phyloP scores from a whole-genome alignment of 306 rosid genomes.

The Herpetospermum pedunculosum region DNA sequence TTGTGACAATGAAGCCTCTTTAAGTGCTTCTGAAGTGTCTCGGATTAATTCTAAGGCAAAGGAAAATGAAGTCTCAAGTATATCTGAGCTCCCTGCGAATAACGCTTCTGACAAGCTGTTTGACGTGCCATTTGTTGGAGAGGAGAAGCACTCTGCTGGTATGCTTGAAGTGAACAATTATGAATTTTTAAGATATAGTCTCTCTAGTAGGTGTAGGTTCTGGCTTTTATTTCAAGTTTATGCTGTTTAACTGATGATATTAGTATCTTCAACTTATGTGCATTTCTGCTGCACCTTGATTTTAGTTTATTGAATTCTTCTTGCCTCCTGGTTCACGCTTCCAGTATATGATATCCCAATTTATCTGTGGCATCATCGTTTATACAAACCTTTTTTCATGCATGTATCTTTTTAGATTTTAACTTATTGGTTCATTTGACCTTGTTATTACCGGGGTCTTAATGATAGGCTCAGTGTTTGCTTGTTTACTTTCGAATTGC shows the following conservation, averaged over 20 bases:
- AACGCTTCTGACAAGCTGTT: slow-evolving; percentile 44
- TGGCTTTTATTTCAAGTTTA: too few species aligned
- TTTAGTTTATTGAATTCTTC: neutral
- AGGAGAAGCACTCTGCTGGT: slow-evolving; percentile 61
- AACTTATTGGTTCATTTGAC: neutral
- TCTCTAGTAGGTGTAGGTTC: neutral
- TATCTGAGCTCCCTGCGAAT: slow-evolving; percentile 31
- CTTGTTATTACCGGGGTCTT: neutral
- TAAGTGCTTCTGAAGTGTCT: slow-evolving; percentile 38
- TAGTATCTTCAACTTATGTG: neutral
- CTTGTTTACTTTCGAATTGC: neutral
- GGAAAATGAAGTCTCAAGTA: slow-evolving; percentile 37
- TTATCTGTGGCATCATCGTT: neutral
- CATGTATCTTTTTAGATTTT: neutral
- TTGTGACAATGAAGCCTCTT: slow-evolving; percentile 46
- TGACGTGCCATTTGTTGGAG: slow-evolving; percentile 59
- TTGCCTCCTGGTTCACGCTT: neutral
- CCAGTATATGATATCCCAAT: neutral
- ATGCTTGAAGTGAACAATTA: slow-evolving; percentile 12
- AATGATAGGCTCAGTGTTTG: neutral
- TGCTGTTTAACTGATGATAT: neutral
- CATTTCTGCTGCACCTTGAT: neutral
- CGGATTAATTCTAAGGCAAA: slow-evolving; percentile 26
- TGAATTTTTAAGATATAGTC: neutral
- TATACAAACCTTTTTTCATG: neutral